Base-by-base conservation (phyloP, 129 eudicot species). In the Chrysanthemum makinoi region DNA sequence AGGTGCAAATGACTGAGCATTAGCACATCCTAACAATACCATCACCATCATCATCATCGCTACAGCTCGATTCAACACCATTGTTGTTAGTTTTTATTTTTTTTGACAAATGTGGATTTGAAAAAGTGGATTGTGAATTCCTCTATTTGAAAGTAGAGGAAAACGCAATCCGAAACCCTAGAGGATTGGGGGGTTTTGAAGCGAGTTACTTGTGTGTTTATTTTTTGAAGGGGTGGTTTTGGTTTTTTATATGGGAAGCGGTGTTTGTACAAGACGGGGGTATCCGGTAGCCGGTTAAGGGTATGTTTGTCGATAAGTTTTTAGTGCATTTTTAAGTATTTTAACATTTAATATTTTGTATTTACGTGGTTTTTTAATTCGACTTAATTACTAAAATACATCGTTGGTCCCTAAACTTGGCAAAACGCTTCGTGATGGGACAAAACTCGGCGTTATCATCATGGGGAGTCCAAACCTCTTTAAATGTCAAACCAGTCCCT, bases 1-100 rank as follows among this genome's bases (percentile, higher is more conserved):
- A 52, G 78, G 79, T 16, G 88, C 76, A 22, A 46, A 0, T 5
- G 74, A 75, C 46, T 79, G 86, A 11, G 84, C 86, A 20, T 56
- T 72, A 53, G 81, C 86, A 26, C 22, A 24, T 10, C 75, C 66
- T 10, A 79, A 48, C 51, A 62, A 53, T 5, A 77, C n/a, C 50
- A 68, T 72, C 13, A 69, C 69, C 10, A 86, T 69, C 53, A 81
- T 56, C 28, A 75, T 43, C 65, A 72, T 28, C 30, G 60, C 70
- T 10, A 56, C 55, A 54, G 48, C 60, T 66, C 77, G 74, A 62
- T 48, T 46, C 72, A 26, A 55, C 60, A 67, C 75, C 85, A 70
- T 81, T 35, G 44, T 35, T 35, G 9, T 35, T 50, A 2, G 16
- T 76, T 46, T 43, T 66, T 28, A 26, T 12, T 24, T 60, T 62